phyloP scores from a whole-genome alignment of 129 eudicot species.

The Erigeron canadensis region DNA sequence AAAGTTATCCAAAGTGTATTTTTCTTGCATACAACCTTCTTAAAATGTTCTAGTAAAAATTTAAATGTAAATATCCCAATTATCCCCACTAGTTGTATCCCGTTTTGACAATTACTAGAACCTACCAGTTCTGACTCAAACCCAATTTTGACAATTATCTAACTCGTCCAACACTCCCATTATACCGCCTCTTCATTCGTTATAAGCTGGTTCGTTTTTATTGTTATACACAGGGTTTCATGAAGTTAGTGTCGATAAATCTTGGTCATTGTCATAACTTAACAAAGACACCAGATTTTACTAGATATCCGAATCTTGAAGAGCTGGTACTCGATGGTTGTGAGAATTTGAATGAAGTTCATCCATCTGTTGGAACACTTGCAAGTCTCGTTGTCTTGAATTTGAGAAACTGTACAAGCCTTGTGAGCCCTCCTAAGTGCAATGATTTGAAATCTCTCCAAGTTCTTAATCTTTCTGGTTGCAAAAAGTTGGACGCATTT shows the following conservation, averaged over 20 bases:
- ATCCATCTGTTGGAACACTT: constrained; percentile 29
- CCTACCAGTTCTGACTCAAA: too few species aligned
- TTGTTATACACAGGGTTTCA: constrained; percentile 21
- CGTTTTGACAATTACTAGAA: too few species aligned
- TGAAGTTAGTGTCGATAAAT: constrained; percentile 26
- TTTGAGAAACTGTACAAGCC: constrained; percentile 28
- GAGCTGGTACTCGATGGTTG: constrained; percentile 30
- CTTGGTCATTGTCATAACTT: constrained; percentile 33
- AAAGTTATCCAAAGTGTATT: too few species aligned
- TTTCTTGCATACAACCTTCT: too few species aligned
- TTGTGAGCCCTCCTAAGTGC: constrained; percentile 28
- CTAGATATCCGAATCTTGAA: constrained; percentile 29
- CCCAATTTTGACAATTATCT: too few species aligned
- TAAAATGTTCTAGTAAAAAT: too few species aligned
- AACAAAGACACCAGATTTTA: constrained; percentile 37
- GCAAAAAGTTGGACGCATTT: constrained; percentile 32
- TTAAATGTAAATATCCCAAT: too few species aligned
- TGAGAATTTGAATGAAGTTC: constrained; percentile 26
- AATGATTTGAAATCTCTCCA: constrained; percentile 20
- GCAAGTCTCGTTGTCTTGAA: constrained; percentile 19
- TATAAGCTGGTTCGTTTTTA: neutral
- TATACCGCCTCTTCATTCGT: too few species aligned
- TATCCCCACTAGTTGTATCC: too few species aligned
- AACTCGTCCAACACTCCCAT: too few species aligned
- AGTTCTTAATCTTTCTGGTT: constrained; percentile 33